Conservation (phyloP, 2,329 filamentous ascomycete species). For the Raffaelea deltoideospora region DNA sequence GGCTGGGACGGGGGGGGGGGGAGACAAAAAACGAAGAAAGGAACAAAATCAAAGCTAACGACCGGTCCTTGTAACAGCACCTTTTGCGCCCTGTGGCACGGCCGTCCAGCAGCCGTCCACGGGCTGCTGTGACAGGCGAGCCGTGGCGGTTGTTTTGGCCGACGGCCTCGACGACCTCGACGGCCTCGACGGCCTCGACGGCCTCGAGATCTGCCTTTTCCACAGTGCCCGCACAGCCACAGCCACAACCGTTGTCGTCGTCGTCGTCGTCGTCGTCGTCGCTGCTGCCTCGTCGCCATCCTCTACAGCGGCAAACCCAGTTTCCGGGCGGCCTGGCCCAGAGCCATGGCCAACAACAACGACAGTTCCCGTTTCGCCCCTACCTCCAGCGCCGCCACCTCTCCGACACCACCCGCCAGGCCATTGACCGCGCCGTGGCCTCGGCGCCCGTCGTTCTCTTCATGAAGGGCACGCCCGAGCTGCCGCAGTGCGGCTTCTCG, state of each 20-base stretch:
- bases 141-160: too few relatives aligned
- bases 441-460: slow-evolving; percentile 91
- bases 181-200: too few relatives aligned
- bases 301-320: background rate
- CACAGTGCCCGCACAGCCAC: background rate
- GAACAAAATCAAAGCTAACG: too few relatives aligned
- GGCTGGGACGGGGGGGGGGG: too few relatives aligned
- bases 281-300: background rate
- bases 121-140: too few relatives aligned
- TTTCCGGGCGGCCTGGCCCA: background rate
- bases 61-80: too few relatives aligned
- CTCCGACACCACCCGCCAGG: slow-evolving; percentile 61
- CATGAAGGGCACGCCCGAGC: slow-evolving; percentile 80
- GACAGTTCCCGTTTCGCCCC: background rate
- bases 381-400: slow-evolving; percentile 24
- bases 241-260: too few relatives aligned
- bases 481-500: slow-evolving; percentile 76
- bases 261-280: background rate
- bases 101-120: too few relatives aligned
- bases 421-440: slow-evolving; percentile 79
- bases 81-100: too few relatives aligned
- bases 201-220: too few relatives aligned
- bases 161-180: too few relatives aligned
- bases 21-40: too few relatives aligned
- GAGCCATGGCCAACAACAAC: background rate